These are phyloP conservation scores for Monosporascus sp. DNA, from an alignment of 2,329 filamentous ascomycete species.

Conservation along the genomic window DNA sequence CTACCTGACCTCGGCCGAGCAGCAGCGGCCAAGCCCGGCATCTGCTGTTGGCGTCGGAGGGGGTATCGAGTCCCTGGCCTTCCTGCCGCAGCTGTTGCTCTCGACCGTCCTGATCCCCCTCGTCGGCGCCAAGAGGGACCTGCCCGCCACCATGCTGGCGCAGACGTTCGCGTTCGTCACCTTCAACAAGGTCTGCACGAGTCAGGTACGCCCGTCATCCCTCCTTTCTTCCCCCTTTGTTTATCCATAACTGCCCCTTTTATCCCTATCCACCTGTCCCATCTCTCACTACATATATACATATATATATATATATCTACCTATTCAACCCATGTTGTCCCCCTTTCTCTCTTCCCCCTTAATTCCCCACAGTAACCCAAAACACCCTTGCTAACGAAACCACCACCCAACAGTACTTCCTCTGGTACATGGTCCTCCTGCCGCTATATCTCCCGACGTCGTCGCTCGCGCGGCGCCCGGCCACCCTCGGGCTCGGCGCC, in stretches of 20 bases:
- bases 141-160: conserved; percentile 80
- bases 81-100: conserved; percentile 80
- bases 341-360: not conserved
- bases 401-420: conserved; percentile 66
- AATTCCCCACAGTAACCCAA: not conserved
- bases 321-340: not conserved
- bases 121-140: conserved; percentile 70
- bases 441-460: conserved; percentile 85
- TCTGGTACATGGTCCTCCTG: conserved; percentile 95
- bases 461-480: conserved; percentile 57
- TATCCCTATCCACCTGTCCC: not conserved
- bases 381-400: not conserved
- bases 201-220: conserved; percentile 58
- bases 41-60: conserved; percentile 3
- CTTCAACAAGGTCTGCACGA: conserved; percentile 99
- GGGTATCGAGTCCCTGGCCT: conserved; percentile 71
- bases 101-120: conserved; percentile 73
- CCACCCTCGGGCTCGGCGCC: conserved; percentile 56
- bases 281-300: not conserved
- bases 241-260: not conserved
- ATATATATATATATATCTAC: not conserved
- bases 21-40: conserved; percentile 15
- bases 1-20: conserved; percentile 71
- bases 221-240: not conserved
- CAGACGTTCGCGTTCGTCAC: conserved; percentile 97